These are phyloP conservation scores for Pseudophaeomoniella oleicola DNA, from an alignment of 2,329 filamentous ascomycete genomes.

Conservation along the genomic window DNA sequence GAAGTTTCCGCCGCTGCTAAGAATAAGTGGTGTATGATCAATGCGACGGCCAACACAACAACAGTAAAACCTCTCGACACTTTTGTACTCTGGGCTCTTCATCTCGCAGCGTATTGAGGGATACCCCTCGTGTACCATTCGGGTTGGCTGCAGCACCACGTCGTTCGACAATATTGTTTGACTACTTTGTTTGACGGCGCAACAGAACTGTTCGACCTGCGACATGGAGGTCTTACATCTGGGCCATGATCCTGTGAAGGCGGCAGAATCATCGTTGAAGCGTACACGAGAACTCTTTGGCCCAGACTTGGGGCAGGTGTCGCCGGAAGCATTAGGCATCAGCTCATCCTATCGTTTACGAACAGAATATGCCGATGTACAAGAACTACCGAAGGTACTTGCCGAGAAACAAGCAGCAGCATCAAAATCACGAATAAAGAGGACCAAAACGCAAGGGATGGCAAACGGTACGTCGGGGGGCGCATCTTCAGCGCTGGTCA, in stretches of 20 bases:
- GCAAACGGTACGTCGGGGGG: slow-evolving; percentile 55
- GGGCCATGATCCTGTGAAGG: slow-evolving; percentile 6
- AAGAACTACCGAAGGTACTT: slow-evolving; percentile 61
- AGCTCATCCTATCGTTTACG: slow-evolving; percentile 29
- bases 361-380: slow-evolving; percentile 62
- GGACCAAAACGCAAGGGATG: slow-evolving; percentile 41
- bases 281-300: slow-evolving; percentile 32
- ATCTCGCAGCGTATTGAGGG: no score
- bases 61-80: no score
- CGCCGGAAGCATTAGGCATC: slow-evolving; percentile 27
- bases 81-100: no score
- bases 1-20: no score
- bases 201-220: no score
- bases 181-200: no score
- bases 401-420: slow-evolving; percentile 63
- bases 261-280: slow-evolving; percentile 23
- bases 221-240: neutral
- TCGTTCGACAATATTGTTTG: no score
- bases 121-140: no score
- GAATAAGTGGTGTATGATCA: no score
- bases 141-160: no score
- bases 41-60: no score
- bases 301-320: slow-evolving; percentile 28
- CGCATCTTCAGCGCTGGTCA: slow-evolving; percentile 22
- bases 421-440: slow-evolving; percentile 48